Base-by-base conservation (phyloP, 768 basidiomycete genomes). In the Leccinum barrowsii region DNA sequence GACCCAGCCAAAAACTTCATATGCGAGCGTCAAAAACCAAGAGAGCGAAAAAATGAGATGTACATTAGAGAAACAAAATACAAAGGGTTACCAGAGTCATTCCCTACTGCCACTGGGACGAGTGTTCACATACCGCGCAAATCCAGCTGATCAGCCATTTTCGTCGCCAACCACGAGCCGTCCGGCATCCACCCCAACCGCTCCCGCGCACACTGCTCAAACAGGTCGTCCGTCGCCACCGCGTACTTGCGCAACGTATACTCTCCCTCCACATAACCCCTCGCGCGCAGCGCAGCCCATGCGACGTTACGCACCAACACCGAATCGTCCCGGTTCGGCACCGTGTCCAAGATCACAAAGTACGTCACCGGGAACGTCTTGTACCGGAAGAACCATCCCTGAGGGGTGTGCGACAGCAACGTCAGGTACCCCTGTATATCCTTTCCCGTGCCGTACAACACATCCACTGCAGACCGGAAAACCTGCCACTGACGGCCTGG, bases 321-420 rank as follows among this genome's bases (percentile, higher is more conserved):
- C 7, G 52, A 50, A 6, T 2, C 8, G 5, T 32, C 60, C 3
- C 61, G 61, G 35, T 54, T 34, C 1, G 61, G 56, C 4, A 55
- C 52, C 0, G 62, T 53, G 19, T 63, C 62, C 53, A 63, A 30
- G 21, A 75, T 73, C 3, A 72, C 67, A 54, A 75, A 65, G 52
- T 71, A 75, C 22, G 61, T 73, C 28, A 74, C 74, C 1, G 66
- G 71, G 50, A 75, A 64, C 0, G 58, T 64, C 53, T 72, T 75
- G 62, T 63, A 72, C 10, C 46, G 62, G 59, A 74, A 75, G 58
- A 75, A 68, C 63, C 62, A 63, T 26, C 54, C 64, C 12, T 4
- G 7, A 7, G 7, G 28, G 1, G 53, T 19, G 1, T 47, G 35
- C 3, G 13, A 34, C 35, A 53, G 26, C 1, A 4, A 12, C 1